Base-by-base conservation (phyloP, 805 yeast species). In the Candida palmyrensis region DNA sequence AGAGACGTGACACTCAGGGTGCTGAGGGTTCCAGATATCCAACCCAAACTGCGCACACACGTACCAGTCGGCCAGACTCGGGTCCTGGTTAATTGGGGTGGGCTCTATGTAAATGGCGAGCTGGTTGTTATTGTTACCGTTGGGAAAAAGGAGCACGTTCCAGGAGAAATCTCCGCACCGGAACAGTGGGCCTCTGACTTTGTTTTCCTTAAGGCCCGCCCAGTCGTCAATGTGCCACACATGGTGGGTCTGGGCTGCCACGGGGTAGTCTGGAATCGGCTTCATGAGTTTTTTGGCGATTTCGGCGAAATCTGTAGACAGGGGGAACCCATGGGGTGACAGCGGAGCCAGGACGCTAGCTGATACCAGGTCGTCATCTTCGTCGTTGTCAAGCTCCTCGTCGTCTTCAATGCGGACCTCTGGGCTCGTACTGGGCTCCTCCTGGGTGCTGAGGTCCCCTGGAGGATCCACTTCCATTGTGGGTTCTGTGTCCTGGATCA, bases 31-130 rank as follows among this genome's bases (percentile, higher is more conserved):
- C 75, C 96, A 88, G 36, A 86, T 66, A 30, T 81, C 82, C 26
- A 92, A 70, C 3, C 84, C 84, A 59, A 92, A 92, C 48, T 88
- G 95, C 2, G 92, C 95, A 59, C 97, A 88, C n/a, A 77, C 80
- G 36, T 79, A 78, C 95, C 96, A 88, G 36, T 72, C 68, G 36
- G 27, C 15, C 62, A 60, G n/a, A 42, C 49, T 2, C 49, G 49
- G 13, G 39, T 58, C 39, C 43, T 54, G 11, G 42, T 4, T 55
- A 51, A 9, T 52, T 12, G 77, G 77, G 39, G 75, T 73, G 0
- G 95, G 92, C 46, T 87, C 95, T 41, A 92, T 61, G 54, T 87
- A 92, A 17, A 87, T 56, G 0, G 96, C 86, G 9, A 40, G 30
- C 36, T 68, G 63, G 39, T 68, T 68, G 32, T 73, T 66, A 29